phyloP scores from a whole-genome alignment of 78 protist species.

The Polysphondylium violaceum region DNA sequence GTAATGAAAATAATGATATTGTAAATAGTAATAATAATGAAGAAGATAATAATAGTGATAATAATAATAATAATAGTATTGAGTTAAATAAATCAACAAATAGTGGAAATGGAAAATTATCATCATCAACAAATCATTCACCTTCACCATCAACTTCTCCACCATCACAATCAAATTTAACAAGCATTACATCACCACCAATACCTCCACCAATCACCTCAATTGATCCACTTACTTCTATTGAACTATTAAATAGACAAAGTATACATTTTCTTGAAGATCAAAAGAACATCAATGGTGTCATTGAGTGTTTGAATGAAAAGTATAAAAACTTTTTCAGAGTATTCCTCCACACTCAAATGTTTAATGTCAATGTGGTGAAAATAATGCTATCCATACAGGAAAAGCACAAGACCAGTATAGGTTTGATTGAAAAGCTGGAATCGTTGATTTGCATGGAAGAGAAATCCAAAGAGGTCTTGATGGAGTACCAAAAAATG shows the following conservation, averaged over 20 bases:
- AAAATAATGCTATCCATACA: conserved; percentile 52
- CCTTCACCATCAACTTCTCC: neutral
- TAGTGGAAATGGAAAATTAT: neutral
- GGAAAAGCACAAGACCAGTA: conserved; percentile 56
- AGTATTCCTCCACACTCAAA: conserved; percentile 27
- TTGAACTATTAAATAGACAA: conserved; percentile 63
- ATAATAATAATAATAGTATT: conserved; percentile 10
- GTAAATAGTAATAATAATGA: neutral
- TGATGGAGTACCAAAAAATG: conserved; percentile 63
- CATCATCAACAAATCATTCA: neutral
- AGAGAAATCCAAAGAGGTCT: conserved; percentile 61
- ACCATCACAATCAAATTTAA: neutral
- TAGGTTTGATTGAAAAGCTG: conserved; percentile 39
- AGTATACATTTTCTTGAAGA: conserved; percentile 69
- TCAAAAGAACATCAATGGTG: conserved; percentile 12
- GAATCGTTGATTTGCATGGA: conserved; percentile 73
- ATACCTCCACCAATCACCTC: neutral
- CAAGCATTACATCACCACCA: neutral
- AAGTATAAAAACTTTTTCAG: conserved; percentile 52
- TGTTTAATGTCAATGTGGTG: conserved; percentile 60
- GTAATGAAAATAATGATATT: neutral
- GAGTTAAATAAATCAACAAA: neutral
- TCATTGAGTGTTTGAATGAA: conserved; percentile 41
- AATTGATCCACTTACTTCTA: conserved; percentile 50
- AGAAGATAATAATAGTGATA: neutral